Conservation (phyloP, 305 asterid genomes). For the Ruellia speciosa region DNA sequence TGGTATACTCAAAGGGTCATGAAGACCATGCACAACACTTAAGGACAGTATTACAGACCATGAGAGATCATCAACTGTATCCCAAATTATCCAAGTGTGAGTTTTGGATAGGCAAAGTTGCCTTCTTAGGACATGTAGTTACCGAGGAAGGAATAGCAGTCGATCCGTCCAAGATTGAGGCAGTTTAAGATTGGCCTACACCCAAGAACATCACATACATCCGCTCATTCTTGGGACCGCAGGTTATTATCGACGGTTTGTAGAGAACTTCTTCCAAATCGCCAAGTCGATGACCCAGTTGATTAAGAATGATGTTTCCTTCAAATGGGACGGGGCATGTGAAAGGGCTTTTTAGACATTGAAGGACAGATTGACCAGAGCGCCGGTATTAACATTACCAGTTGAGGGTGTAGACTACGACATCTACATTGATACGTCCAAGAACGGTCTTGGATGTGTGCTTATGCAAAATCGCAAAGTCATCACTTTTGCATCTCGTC, state of each 20-base stretch:
- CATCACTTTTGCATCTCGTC: background rate
- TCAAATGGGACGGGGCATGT: background rate
- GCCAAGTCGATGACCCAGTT: background rate
- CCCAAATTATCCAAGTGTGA: conserved; percentile 8
- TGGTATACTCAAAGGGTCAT: too few relatives aligned
- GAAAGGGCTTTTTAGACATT: background rate
- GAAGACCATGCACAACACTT: too few relatives aligned
- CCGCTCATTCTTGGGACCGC: background rate
- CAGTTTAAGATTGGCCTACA: background rate
- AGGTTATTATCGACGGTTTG: conserved; percentile 4
- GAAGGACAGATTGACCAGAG: background rate
- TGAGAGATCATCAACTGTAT: background rate
- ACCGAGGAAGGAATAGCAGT: background rate
- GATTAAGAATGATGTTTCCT: background rate
- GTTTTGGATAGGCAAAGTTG: conserved; percentile 4
- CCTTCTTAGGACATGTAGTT: conserved; percentile 4
- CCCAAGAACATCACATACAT: background rate
- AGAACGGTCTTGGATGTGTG: background rate
- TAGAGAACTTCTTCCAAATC: background rate
- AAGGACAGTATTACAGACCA: background rate
- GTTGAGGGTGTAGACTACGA: background rate
- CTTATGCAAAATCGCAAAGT: background rate
- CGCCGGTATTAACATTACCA: background rate
- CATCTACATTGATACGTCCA: background rate
- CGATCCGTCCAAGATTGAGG: background rate